Percentiles rank a stretch among this genome's conserved stretches.
Evolutionary conservation across 2,329 filamentous ascomycete species (phyloP).

Genomic region (Hypoxylon sp.): DNA sequence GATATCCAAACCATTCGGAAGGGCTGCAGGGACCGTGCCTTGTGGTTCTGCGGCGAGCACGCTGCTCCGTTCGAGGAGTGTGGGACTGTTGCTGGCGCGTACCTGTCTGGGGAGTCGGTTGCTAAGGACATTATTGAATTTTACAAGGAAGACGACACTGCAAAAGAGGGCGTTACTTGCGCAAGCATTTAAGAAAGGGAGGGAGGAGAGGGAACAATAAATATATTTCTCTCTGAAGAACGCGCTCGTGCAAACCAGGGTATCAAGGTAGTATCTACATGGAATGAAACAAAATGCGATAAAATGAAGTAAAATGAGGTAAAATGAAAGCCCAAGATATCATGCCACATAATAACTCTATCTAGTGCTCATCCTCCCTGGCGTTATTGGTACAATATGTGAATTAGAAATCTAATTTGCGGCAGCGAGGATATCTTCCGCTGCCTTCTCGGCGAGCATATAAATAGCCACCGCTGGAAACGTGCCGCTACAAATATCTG

Average conservation of each 20-base stretch:
- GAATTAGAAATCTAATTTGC: constrained; percentile 6
- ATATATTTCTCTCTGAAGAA: constrained; percentile 1
- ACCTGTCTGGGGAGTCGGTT: constrained; percentile 39
- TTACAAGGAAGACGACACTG: constrained; percentile 3
- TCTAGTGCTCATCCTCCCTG: neutral
- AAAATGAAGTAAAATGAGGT: constrained; percentile 6
- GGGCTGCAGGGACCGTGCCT: constrained; percentile 64
- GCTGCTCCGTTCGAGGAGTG: constrained; percentile 70
- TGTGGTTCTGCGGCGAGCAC: constrained; percentile 81
- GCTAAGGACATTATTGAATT: constrained; percentile 27
- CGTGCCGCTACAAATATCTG: constrained; percentile 39
- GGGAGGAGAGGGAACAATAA: neutral
- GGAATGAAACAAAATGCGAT: constrained; percentile 4
- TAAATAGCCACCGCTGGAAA: constrained; percentile 51
- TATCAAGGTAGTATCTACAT: constrained; percentile 16
- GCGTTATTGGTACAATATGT: neutral
- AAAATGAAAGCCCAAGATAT: neutral
- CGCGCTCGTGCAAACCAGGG: neutral
- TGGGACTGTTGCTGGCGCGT: constrained; percentile 42
- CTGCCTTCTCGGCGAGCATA: constrained; percentile 51
- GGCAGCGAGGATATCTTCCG: constrained; percentile 48
- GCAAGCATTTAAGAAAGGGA: neutral
- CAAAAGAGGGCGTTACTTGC: neutral
- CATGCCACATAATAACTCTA: neutral
- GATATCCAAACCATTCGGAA: constrained; percentile 64